Conservation (phyloP, 2,329 filamentous ascomycete species). For the Aulographum hederae region DNA sequence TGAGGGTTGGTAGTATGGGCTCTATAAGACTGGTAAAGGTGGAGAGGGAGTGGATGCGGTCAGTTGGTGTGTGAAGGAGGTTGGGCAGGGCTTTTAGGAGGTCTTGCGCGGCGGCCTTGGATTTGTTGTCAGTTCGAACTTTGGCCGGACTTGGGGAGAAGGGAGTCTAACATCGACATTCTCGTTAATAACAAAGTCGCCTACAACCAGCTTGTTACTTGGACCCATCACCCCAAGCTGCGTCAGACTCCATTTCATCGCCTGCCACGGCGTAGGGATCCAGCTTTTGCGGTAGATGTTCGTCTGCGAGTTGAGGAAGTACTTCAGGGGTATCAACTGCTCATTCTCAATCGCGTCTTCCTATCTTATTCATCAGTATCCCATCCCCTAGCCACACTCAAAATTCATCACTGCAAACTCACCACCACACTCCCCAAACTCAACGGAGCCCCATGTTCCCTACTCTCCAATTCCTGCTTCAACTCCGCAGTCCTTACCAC, state of each 20-base stretch:
- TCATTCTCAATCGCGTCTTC: conserved; percentile 52
- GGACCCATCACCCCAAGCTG: conserved; percentile 45
- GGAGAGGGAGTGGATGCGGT: conserved; percentile 12
- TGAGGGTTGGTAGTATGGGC: conserved; percentile 15
- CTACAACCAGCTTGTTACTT: conserved; percentile 39
- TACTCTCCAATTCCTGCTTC: conserved; percentile 50
- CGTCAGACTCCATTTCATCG: conserved; percentile 58
- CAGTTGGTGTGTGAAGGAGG: not conserved
- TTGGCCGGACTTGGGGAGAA: not conserved
- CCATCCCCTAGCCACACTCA: not conserved
- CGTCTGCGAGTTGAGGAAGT: conserved; percentile 46
- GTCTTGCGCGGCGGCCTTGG: conserved; percentile 20
- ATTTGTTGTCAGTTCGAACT: not conserved
- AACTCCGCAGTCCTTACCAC: conserved; percentile 41
- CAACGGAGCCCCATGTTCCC: conserved; percentile 64
- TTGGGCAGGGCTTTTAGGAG: conserved; percentile 12
- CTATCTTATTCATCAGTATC: conserved; percentile 10
- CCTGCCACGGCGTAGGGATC: conserved; percentile 44
- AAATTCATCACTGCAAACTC: conserved; percentile 9
- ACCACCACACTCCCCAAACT: conserved; percentile 61
- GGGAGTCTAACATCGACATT: conserved; percentile 36
- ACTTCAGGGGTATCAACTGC: conserved; percentile 50
- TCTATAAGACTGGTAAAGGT: conserved; percentile 18
- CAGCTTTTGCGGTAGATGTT: conserved; percentile 58
- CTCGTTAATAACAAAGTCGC: conserved; percentile 46